Percentiles rank a stretch among this genome's conserved stretches.
phyloP scores from a whole-genome alignment of 2,329 filamentous ascomycete species.

The Xylogone sp. region DNA sequence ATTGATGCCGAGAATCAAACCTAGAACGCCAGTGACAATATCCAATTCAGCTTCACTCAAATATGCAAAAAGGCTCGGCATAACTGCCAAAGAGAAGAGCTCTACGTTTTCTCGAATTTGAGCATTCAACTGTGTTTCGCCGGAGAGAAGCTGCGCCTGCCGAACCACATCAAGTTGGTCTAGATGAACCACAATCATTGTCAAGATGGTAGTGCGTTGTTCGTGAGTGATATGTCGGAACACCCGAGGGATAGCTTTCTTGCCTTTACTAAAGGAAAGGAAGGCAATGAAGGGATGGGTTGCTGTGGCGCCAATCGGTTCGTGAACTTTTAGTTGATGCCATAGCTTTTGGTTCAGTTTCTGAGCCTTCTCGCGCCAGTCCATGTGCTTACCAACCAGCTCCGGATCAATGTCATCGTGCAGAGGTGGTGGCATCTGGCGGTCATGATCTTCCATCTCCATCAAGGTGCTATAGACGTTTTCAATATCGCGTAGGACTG shows the following conservation, averaged over 20 bases:
- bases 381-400: slow-evolving; percentile 68
- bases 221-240: slow-evolving; percentile 91
- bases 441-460: slow-evolving; percentile 90
- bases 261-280: slow-evolving; percentile 90
- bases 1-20: slow-evolving; percentile 77
- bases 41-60: slow-evolving; percentile 87
- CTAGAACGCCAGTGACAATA: slow-evolving; percentile 86
- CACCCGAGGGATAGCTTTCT: slow-evolving; percentile 90
- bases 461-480: slow-evolving; percentile 84
- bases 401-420: slow-evolving; percentile 63
- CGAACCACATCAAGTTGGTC: slow-evolving; percentile 89
- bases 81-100: slow-evolving; percentile 81
- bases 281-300: slow-evolving; percentile 95
- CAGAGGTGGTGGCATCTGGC: slow-evolving; percentile 65
- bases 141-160: slow-evolving; percentile 69
- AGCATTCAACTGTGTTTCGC: slow-evolving; percentile 68
- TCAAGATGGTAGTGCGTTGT: slow-evolving; percentile 91
- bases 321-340: slow-evolving; percentile 85
- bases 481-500: slow-evolving; percentile 82
- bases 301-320: slow-evolving; percentile 75
- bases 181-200: slow-evolving; percentile 91
- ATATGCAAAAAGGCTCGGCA: slow-evolving; percentile 85
- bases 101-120: slow-evolving; percentile 88
- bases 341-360: slow-evolving; percentile 78
- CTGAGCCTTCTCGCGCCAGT: slow-evolving; percentile 71